Conservation (phyloP, 371 early-diverging fungal species). For the Sanchytrium tribonematis region DNA sequence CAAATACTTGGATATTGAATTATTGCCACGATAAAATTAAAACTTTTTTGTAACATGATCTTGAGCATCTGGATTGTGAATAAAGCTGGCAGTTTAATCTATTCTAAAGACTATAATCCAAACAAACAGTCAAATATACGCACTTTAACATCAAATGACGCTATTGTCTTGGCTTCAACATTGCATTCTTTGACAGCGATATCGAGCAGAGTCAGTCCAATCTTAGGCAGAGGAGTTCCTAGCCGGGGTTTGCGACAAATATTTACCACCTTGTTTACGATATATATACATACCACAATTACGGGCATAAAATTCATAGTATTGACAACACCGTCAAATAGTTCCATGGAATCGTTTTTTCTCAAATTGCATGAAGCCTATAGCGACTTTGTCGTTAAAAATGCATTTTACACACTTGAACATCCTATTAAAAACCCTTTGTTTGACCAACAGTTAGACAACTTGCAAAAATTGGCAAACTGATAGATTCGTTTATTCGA, state of each 20-base stretch:
- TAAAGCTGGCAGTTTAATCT: slow-evolving; percentile 83
- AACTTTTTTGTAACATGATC: background rate
- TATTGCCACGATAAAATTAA: too few species aligned
- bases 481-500: slow-evolving; percentile 6
- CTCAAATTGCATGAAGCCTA: slow-evolving; percentile 57
- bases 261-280: background rate
- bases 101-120: slow-evolving; percentile 34
- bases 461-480: background rate
- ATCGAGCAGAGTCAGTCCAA: background rate
- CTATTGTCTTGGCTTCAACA: background rate
- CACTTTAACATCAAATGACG: background rate
- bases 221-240: background rate
- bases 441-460: slow-evolving; percentile 30
- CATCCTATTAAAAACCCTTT: slow-evolving; percentile 93
- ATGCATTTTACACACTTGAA: slow-evolving; percentile 91
- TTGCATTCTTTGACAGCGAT: background rate
- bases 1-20: background rate
- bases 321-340: slow-evolving; percentile 42
- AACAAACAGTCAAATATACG: background rate
- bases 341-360: slow-evolving; percentile 36
- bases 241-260: background rate
- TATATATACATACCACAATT: background rate
- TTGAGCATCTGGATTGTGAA: slow-evolving; percentile 76
- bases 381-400: slow-evolving; percentile 89
- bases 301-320: slow-evolving; percentile 76